Percentiles rank a stretch among this genome's conserved stretches.
These are phyloP conservation scores for Calvatia gigantea DNA, from an alignment of 768 basidiomycete genomes.

Conservation along the genomic window DNA sequence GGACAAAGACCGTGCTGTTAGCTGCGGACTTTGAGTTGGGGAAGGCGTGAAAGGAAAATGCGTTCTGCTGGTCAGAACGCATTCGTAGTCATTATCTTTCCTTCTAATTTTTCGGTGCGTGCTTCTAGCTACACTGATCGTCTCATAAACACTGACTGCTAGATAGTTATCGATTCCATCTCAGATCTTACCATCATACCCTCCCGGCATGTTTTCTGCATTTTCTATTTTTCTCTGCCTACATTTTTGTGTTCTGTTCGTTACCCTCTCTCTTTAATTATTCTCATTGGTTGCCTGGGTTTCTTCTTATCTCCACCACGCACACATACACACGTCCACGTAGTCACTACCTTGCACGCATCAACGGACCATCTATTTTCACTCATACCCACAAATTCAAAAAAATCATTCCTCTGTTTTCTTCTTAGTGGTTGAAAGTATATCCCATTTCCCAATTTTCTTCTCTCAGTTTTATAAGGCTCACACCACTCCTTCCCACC, in stretches of 20 bases:
- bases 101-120: not conserved
- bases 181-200: slow-evolving; percentile 3
- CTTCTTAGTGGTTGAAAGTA: not conserved
- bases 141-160: not conserved
- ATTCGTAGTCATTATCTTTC: not conserved
- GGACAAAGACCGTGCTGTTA: slow-evolving; percentile 70
- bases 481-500: too few relatives aligned
- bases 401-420: not conserved
- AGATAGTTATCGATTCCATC: not conserved
- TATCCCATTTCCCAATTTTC: too few relatives aligned
- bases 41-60: not conserved
- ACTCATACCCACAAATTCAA: not conserved
- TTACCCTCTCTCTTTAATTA: not conserved
- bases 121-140: not conserved
- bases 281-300: not conserved
- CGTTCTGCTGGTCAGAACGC: not conserved
- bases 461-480: too few relatives aligned
- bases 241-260: not conserved
- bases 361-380: not conserved
- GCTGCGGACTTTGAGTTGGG: slow-evolving; percentile 49
- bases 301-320: not conserved
- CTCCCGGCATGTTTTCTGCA: not conserved
- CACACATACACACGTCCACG: slow-evolving; percentile 1
- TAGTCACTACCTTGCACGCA: slow-evolving; percentile 3
- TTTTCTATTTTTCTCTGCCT: not conserved